Conservation (phyloP, 129 eudicot species). For the Pittosporum tobira region DNA sequence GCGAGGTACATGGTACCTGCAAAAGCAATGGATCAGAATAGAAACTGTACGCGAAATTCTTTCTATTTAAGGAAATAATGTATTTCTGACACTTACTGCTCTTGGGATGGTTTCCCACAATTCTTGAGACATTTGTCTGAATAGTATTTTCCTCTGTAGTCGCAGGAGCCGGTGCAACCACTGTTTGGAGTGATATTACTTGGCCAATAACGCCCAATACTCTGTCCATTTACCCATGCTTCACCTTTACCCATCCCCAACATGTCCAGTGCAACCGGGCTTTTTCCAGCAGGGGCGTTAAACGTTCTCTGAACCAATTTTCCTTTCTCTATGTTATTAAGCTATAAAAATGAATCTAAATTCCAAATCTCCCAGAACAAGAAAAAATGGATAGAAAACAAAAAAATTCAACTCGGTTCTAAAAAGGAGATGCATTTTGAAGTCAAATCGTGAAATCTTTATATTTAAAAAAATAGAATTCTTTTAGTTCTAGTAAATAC, state of each 20-base stretch:
- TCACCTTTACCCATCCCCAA: conserved; percentile 83
- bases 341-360: no score
- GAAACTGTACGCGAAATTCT: not conserved
- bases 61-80: not conserved
- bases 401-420: no score
- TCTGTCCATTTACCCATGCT: conserved; percentile 86
- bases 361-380: no score
- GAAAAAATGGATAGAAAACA: no score
- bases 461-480: conserved; percentile 42
- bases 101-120: conserved; percentile 89
- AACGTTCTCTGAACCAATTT: conserved; percentile 47
- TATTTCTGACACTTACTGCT: conserved; percentile 40
- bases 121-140: conserved; percentile 62
- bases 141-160: conserved; percentile 57
- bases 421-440: no score
- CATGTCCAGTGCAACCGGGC: conserved; percentile 66
- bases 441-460: no score
- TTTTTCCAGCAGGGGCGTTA: conserved; percentile 58
- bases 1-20: conserved; percentile 87
- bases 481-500: no score
- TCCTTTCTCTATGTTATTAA: no score
- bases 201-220: conserved; percentile 97
- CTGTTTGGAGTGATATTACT: conserved; percentile 38
- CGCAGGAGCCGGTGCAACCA: conserved; percentile 59
- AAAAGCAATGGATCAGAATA: conserved; percentile 3